Evolutionary conservation across 192 early-diverging fungal genomes (phyloP).

Genomic region (Linderina pennispora): DNA sequence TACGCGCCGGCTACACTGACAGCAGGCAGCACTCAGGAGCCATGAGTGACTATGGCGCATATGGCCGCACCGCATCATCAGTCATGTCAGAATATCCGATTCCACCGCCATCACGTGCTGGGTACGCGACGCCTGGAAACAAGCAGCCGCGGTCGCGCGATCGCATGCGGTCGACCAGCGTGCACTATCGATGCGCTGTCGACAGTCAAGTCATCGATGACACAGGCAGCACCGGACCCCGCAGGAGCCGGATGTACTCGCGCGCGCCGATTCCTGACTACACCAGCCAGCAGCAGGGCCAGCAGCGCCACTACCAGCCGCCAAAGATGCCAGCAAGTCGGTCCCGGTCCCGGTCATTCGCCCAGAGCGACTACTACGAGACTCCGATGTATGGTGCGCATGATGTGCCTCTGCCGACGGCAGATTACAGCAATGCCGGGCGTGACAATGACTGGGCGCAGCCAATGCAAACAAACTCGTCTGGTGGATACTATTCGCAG

Average conservation of each 20-base stretch:
- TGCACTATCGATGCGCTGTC: conserved; percentile 34
- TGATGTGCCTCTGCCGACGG: too few relatives aligned
- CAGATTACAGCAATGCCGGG: too few relatives aligned
- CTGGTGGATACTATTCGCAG: too few relatives aligned
- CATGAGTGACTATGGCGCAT: conserved; percentile 1
- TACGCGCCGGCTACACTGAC: conserved; percentile 1
- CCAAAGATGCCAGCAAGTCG: not conserved
- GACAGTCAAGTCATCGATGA: conserved; percentile 8
- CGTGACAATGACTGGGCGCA: too few relatives aligned
- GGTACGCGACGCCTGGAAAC: conserved; percentile 18
- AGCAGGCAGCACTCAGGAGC: conserved; percentile 1
- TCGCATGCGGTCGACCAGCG: conserved; percentile 39
- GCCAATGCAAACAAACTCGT: too few relatives aligned
- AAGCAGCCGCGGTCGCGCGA: conserved; percentile 44
- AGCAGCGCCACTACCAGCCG: not conserved
- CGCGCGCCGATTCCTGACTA: conserved; percentile 4
- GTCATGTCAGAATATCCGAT: too few relatives aligned
- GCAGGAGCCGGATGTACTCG: conserved; percentile 24
- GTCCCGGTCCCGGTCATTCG: not conserved
- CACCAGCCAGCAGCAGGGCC: too few relatives aligned
- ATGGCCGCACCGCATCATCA: not conserved
- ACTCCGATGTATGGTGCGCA: not conserved
- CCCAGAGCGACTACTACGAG: not conserved
- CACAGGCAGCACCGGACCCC: conserved; percentile 16
- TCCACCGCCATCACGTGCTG: too few relatives aligned